A percentile compares a stretch with the other conserved stretches of the same genome.
Conservation (phyloP, 345 rosid genomes). For the Turritis glabra region DNA sequence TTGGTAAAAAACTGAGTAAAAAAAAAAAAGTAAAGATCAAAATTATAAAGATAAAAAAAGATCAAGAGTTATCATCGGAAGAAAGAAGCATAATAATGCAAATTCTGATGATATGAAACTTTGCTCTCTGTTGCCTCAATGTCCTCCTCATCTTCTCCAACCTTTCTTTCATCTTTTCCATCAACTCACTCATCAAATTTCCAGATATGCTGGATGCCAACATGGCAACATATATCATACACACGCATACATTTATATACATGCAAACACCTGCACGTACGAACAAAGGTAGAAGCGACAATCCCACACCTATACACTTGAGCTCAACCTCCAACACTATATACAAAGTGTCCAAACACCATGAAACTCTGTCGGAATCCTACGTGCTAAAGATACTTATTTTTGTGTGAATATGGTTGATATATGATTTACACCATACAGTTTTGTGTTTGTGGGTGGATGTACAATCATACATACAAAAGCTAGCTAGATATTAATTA, state of each 20-base stretch:
- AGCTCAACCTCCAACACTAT: constrained; percentile 26
- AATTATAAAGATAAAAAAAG: not conserved
- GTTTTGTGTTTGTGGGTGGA: constrained; percentile 32
- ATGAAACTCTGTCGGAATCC: constrained; percentile 37
- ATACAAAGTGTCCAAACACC: constrained; percentile 35
- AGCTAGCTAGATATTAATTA: not conserved
- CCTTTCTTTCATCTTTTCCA: constrained; percentile 48
- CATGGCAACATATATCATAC: constrained; percentile 12
- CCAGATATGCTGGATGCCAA: constrained; percentile 20
- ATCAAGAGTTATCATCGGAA: constrained; percentile 41
- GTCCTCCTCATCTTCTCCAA: constrained; percentile 58
- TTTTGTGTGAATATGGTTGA: constrained; percentile 9
- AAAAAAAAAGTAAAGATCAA: not conserved
- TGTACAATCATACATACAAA: constrained; percentile 12
- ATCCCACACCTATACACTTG: constrained; percentile 24
- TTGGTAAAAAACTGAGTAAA: not conserved
- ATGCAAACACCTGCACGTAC: constrained; percentile 30
- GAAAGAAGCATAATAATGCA: constrained; percentile 74
- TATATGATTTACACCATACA: constrained; percentile 17
- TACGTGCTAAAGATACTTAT: constrained; percentile 12
- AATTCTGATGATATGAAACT: constrained; percentile 56
- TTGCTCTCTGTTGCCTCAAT: constrained; percentile 64
- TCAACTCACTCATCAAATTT: constrained; percentile 27
- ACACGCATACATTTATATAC: constrained; percentile 25
- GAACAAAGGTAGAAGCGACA: constrained; percentile 30